A percentile compares a stretch with the other conserved stretches of the same genome.
Evolutionary conservation across 768 basidiomycete genomes (phyloP).

Genomic region (Mycena rebaudengoi): DNA sequence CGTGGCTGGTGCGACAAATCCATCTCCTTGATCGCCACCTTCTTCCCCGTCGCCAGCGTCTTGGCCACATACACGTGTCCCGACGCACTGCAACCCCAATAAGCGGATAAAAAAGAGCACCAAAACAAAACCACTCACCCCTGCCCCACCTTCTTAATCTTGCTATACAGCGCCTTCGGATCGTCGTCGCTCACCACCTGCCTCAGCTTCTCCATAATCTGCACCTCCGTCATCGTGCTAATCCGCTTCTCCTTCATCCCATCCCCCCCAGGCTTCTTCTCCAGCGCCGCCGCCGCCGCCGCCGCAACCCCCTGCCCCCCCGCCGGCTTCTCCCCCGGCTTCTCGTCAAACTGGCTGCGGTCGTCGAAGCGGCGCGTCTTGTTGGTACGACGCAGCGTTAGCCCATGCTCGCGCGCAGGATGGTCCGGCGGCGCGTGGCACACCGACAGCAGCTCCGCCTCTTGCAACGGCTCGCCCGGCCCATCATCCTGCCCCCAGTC

Average conservation of each 20-base stretch:
- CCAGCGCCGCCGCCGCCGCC: constrained; percentile 75
- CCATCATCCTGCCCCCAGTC: constrained; percentile 65
- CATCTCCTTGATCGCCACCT: constrained; percentile 99
- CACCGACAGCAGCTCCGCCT: constrained; percentile 82
- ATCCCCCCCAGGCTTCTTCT: constrained; percentile 74
- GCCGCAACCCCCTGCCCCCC: constrained; percentile 36
- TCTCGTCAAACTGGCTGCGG: constrained; percentile 63
- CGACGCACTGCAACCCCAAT: constrained; percentile 72
- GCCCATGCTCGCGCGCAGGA: constrained; percentile 79
- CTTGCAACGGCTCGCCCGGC: constrained; percentile 76
- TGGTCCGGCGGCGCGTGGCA: constrained; percentile 84
- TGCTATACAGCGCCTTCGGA: constrained; percentile 89
- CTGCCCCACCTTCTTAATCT: constrained; percentile 99
- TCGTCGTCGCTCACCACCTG: constrained; percentile 89
- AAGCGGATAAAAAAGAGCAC: constrained; percentile 23
- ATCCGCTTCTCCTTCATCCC: constrained; percentile 82
- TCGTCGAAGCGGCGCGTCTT: constrained; percentile 48
- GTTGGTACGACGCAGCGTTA: constrained; percentile 70
- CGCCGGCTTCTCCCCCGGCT: constrained; percentile 56
- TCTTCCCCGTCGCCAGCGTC: constrained; percentile 81
- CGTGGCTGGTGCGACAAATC: constrained; percentile 95
- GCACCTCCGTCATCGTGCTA: constrained; percentile 95
- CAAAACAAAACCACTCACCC: constrained; percentile 67
- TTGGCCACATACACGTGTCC: constrained; percentile 99
- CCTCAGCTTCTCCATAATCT: constrained; percentile 97